Conservation (phyloP, 257 asterid genomes). For the Plantago ovata region DNA sequence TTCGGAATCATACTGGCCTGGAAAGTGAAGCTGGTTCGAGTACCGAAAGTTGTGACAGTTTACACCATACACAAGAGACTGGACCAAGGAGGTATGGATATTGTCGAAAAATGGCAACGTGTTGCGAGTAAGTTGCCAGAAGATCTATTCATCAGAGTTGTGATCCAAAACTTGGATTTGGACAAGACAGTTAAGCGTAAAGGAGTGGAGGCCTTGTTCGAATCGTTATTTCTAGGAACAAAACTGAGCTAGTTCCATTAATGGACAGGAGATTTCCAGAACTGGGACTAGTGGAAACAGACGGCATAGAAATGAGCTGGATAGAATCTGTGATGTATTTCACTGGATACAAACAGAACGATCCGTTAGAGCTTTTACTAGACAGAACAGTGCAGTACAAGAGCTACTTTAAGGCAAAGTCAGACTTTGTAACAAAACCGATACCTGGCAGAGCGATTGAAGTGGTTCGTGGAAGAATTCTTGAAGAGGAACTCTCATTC, state of each 20-base stretch:
- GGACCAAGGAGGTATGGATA: background rate
- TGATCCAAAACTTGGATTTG: background rate
- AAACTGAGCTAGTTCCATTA: conserved; percentile 8
- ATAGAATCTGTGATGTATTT: conserved; percentile 35
- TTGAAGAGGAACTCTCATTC: conserved; percentile 27
- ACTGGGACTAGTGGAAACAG: conserved; percentile 25
- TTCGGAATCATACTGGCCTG: conserved; percentile 3
- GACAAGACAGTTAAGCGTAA: background rate
- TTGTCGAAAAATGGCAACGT: background rate
- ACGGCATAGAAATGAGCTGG: conserved; percentile 54
- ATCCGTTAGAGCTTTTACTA: conserved; percentile 20
- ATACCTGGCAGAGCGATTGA: conserved; percentile 27
- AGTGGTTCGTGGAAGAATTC: conserved; percentile 23
- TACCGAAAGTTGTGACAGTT: background rate
- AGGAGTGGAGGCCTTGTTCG: conserved; percentile 23
- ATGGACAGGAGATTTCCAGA: conserved; percentile 35
- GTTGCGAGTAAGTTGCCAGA: background rate
- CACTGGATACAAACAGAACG: conserved; percentile 8
- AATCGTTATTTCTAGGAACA: conserved; percentile 37
- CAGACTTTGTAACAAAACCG: conserved; percentile 40
- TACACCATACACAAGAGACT: background rate
- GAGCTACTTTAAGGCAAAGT: conserved; percentile 46
- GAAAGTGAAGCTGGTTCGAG: background rate
- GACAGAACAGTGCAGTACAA: conserved; percentile 23
- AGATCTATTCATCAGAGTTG: conserved; percentile 2